phyloP scores from a whole-genome alignment of 163 green algal genomes.

The Scenedesmus sp. region DNA sequence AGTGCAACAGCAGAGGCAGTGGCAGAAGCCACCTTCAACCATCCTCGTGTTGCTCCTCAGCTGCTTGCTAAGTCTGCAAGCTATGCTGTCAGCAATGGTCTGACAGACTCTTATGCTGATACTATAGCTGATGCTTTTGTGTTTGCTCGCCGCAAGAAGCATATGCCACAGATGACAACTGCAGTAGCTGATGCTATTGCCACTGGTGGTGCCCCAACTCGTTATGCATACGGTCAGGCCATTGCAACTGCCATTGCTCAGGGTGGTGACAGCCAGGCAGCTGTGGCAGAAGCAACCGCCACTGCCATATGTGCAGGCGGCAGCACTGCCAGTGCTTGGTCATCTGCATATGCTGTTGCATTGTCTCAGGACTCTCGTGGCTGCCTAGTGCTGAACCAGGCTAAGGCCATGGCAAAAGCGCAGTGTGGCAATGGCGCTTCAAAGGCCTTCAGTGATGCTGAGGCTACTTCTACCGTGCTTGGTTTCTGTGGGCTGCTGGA shows the following conservation, averaged over 20 bases:
- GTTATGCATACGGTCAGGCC: slow-evolving; percentile 25
- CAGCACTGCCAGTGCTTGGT: slow-evolving; percentile 29
- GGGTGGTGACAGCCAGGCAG: slow-evolving; percentile 44
- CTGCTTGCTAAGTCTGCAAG: slow-evolving; percentile 25
- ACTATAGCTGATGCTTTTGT: slow-evolving; percentile 34
- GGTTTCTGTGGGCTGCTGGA: slow-evolving; percentile 51
- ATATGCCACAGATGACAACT: background rate
- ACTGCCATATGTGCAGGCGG: slow-evolving; percentile 24
- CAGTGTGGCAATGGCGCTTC: slow-evolving; percentile 5
- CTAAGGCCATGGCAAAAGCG: slow-evolving; percentile 22
- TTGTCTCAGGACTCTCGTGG: slow-evolving; percentile 37
- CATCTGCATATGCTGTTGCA: slow-evolving; percentile 42
- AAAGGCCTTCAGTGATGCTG: background rate
- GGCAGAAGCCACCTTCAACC: background rate
- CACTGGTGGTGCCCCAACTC: background rate
- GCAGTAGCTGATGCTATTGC: slow-evolving; percentile 35
- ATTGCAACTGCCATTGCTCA: slow-evolving; percentile 38
- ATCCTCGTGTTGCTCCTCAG: background rate
- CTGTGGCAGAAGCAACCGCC: slow-evolving; percentile 52
- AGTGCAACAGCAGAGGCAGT: slow-evolving; percentile 15
- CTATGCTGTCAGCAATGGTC: slow-evolving; percentile 24
- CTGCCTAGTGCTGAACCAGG: slow-evolving; percentile 48
- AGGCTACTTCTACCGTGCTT: slow-evolving; percentile 40
- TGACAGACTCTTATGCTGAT: background rate
- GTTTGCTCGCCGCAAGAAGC: background rate